These are phyloP conservation scores for Spergularia marina DNA, from an alignment of 148 eudicot species.

Conservation along the genomic window DNA sequence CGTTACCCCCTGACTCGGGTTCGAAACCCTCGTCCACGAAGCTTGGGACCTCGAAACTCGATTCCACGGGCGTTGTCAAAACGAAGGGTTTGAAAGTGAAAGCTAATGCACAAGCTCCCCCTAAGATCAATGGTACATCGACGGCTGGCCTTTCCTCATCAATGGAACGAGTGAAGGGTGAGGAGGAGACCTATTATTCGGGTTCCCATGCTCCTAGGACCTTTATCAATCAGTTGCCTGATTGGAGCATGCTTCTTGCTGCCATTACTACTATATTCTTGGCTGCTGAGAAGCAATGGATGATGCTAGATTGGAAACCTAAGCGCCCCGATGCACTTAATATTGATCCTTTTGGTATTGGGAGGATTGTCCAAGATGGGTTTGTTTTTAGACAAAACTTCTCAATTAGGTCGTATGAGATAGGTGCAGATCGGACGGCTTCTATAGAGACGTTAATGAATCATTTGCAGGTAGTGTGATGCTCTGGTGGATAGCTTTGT, in stretches of 20 bases:
- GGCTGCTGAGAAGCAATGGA: constrained; percentile 99
- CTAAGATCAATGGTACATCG: constrained; percentile 73
- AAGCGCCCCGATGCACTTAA: constrained; percentile 71
- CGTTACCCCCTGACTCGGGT: constrained; percentile 49
- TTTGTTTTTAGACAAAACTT: constrained; percentile 87
- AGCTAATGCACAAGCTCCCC: constrained; percentile 81
- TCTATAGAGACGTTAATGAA: constrained; percentile 97
- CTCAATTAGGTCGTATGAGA: constrained; percentile 90
- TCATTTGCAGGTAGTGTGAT: constrained; percentile 78
- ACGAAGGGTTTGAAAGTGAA: constrained; percentile 64
- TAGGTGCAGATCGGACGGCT: constrained; percentile 94
- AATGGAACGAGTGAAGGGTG: constrained; percentile 47
- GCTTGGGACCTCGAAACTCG: constrained; percentile 48
- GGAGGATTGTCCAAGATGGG: constrained; percentile 81
- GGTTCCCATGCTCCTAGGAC: constrained; percentile 73
- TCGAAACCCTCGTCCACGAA: constrained; percentile 39
- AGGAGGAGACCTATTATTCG: constrained; percentile 28
- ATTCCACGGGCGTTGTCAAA: constrained; percentile 46
- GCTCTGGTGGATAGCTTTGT: neutral
- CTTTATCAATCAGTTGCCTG: constrained; percentile 89
- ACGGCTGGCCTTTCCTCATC: constrained; percentile 37
- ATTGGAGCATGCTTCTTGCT: constrained; percentile 99
- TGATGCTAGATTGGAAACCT: constrained; percentile 98
- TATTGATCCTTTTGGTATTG: constrained; percentile 79
- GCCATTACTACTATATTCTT: constrained; percentile 92